Percentiles rank a stretch among this genome's conserved stretches.
These are phyloP conservation scores for Phyllosticta citrichinensis DNA, from an alignment of 2,329 filamentous ascomycete species.

Conservation along the genomic window DNA sequence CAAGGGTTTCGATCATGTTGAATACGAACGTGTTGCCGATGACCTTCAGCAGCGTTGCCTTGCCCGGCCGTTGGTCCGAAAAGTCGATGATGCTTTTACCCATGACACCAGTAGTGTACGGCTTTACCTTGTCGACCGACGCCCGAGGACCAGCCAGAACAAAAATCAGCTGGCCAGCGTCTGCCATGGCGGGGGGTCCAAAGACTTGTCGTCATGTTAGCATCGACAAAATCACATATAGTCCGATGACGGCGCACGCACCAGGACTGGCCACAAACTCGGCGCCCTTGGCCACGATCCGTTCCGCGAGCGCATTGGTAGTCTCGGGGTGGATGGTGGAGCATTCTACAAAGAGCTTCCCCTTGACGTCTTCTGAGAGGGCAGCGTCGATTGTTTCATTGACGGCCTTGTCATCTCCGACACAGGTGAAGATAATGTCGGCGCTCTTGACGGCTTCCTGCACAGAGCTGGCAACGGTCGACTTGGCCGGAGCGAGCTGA, in stretches of 20 bases:
- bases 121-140: conserved; percentile 54
- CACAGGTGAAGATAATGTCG: conserved; percentile 73
- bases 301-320: conserved; percentile 54
- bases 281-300: conserved; percentile 49
- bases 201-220: conserved; percentile 41
- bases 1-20: conserved; percentile 69
- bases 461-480: conserved; percentile 54
- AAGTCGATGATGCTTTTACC: conserved; percentile 61
- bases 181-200: conserved; percentile 60
- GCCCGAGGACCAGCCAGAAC: conserved; percentile 58
- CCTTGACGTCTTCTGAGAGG: conserved; percentile 46
- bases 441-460: conserved; percentile 55
- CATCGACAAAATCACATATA: conserved; percentile 12
- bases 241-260: conserved; percentile 20
- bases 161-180: conserved; percentile 59
- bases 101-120: conserved; percentile 65
- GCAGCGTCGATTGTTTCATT: conserved; percentile 50
- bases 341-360: conserved; percentile 78
- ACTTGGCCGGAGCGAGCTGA: conserved; percentile 51
- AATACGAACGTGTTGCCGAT: conserved; percentile 81
- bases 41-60: conserved; percentile 65
- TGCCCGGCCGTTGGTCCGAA: conserved; percentile 55
- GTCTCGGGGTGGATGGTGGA: conserved; percentile 82
- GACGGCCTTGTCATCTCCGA: conserved; percentile 69
- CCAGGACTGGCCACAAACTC: conserved; percentile 64